Evolutionary conservation across 371 early-diverging fungal species (phyloP).

Genomic region (Amoeboaphelidium occidentale): DNA sequence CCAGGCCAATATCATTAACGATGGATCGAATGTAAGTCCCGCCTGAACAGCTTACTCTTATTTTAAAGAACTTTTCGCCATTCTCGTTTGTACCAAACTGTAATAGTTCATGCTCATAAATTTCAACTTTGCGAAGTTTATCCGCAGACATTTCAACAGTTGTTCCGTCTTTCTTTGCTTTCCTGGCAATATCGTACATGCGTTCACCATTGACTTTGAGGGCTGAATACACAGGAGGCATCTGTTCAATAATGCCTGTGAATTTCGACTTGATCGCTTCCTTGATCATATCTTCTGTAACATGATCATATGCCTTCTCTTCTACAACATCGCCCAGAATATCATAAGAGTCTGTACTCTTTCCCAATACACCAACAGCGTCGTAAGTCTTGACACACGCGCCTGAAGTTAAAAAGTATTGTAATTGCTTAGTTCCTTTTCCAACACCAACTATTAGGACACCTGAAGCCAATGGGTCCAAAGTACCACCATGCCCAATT

Average conservation of each 20-base stretch:
- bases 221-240: constrained; percentile 19
- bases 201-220: neutral
- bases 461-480: constrained; percentile 27
- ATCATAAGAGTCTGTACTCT: constrained; percentile 20
- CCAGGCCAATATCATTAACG: constrained; percentile 16
- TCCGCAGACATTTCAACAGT: no score
- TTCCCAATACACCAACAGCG: constrained; percentile 17
- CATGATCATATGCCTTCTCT: constrained; percentile 8
- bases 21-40: constrained; percentile 24
- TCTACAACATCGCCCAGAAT: constrained; percentile 12
- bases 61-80: neutral
- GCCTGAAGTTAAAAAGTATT: constrained; percentile 6
- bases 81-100: neutral
- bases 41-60: constrained; percentile 16
- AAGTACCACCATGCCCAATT: constrained; percentile 31
- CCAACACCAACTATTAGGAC: constrained; percentile 23
- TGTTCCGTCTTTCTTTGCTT: no score
- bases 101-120: neutral
- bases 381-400: constrained; percentile 13
- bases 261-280: constrained; percentile 10
- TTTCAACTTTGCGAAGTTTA: no score
- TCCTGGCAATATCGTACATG: neutral
- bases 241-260: constrained; percentile 13
- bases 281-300: constrained; percentile 7
- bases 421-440: constrained; percentile 17